These are phyloP conservation scores for Guillardia theta DNA, from an alignment of 78 protist genomes.

Conservation along the genomic window DNA sequence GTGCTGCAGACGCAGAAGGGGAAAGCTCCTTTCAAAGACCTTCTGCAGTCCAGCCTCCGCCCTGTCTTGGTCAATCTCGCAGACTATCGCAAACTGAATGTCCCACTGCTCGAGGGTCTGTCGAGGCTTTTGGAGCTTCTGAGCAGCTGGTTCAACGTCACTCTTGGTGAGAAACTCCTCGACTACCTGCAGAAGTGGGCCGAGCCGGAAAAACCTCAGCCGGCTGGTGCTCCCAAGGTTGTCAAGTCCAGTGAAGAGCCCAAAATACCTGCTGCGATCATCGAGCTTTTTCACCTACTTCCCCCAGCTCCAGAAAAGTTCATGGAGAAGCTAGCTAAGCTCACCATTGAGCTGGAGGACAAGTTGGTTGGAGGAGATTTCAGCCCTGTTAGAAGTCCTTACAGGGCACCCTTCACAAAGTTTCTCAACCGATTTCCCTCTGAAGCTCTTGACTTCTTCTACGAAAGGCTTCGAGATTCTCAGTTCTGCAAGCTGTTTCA, in stretches of 20 bases:
- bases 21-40: conserved; percentile 58
- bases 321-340: conserved; percentile 54
- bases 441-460: conserved; percentile 64
- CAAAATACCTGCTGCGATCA: conserved; percentile 65
- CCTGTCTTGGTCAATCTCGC: conserved; percentile 83
- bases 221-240: neutral
- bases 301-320: conserved; percentile 79
- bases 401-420: conserved; percentile 65
- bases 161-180: conserved; percentile 84
- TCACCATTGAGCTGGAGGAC: conserved; percentile 64
- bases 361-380: neutral
- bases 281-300: conserved; percentile 82
- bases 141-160: conserved; percentile 77
- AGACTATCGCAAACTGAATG: conserved; percentile 68
- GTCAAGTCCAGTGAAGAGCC: conserved; percentile 41
- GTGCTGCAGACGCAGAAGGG: neutral
- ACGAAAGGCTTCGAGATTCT: conserved; percentile 25
- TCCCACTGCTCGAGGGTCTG: conserved; percentile 81
- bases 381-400: neutral
- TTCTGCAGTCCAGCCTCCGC: conserved; percentile 77
- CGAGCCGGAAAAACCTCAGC: conserved; percentile 59
- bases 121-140: conserved; percentile 77
- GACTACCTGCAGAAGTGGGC: conserved; percentile 79
- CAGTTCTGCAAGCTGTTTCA: conserved; percentile 28
- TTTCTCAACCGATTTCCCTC: conserved; percentile 71